Base-by-base conservation (phyloP, 352 stramenopile species). In the Peronosclerospora sorghi region DNA sequence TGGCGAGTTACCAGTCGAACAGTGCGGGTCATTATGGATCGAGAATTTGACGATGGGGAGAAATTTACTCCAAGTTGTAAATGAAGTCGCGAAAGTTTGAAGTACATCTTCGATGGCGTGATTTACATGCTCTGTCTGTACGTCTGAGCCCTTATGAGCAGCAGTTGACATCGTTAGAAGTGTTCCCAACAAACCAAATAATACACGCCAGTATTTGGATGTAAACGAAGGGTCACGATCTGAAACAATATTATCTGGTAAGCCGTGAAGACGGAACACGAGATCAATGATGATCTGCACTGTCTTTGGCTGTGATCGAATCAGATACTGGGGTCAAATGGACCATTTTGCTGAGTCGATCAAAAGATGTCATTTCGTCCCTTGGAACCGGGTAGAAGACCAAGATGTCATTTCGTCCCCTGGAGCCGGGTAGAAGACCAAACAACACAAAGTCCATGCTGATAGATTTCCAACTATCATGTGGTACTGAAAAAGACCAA, bases 291-390 rank as follows among this genome's bases (percentile, higher is more conserved):
- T 71, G 4, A 59, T 15, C 24, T 18, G 29, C 4, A 41, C 45
- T n/a, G 41, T 50, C 13, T 64, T 19, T 27, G 0, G 46, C 59
- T 0, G 48, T 51, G 34, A 65, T 50, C 0, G 37, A 35, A 0
- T n/a, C 3, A 0, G 15, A 0, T n/a, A n/a, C n/a, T n/a, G n/a
- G n/a, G n/a, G n/a, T n/a, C n/a, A n/a, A n/a, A n/a, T n/a, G n/a
- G n/a, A 0, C 12, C 48, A 62, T 64, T 36, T 62, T 67, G 30
- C 49, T 67, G 29, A 66, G 62, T 1, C 41, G 32, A 5, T 67
- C 49, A 4, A 74, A 49, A 8, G 63, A 49, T 0, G 59, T 47
- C 0, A 65, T 7, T 0, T 26, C 15, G 14, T 1, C 17, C 17
- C 5, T 14, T 26, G 19, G 15, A 30, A 46, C 18, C 36, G 32